Percentiles rank a stretch among this genome's conserved stretches.
phyloP scores from a whole-genome alignment of 2,329 filamentous ascomycete genomes.

The Teratosphaeria zuluensis region DNA sequence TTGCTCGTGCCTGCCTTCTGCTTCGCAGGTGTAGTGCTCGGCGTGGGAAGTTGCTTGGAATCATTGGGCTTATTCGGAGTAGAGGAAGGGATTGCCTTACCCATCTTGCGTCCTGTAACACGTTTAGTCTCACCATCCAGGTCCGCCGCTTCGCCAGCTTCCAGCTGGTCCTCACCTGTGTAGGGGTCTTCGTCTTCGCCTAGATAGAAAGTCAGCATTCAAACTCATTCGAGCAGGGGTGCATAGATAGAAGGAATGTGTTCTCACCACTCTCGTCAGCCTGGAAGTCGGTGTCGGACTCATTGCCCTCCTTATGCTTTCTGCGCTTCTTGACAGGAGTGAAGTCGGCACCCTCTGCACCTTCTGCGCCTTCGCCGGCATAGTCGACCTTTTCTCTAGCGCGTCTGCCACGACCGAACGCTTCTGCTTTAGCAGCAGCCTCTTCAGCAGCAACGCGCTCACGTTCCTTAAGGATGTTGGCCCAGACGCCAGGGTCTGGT shows the following conservation, averaged over 20 bases:
- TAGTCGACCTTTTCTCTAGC: constrained; percentile 52
- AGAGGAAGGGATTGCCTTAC: constrained; percentile 13
- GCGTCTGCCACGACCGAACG: constrained; percentile 77
- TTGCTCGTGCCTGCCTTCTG: constrained; percentile 1
- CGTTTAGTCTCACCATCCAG: constrained; percentile 18
- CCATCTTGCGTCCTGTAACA: constrained; percentile 17
- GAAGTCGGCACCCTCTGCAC: constrained; percentile 9
- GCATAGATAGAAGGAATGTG: background rate
- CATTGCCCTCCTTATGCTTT: constrained; percentile 26
- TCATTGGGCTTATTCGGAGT: background rate
- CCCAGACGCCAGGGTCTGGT: constrained; percentile 69
- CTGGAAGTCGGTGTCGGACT: constrained; percentile 43
- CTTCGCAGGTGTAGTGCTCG: constrained; percentile 5
- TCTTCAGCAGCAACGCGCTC: constrained; percentile 69
- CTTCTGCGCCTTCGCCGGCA: constrained; percentile 22
- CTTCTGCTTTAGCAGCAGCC: constrained; percentile 57
- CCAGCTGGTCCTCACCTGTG: constrained; percentile 19
- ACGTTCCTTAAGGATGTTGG: constrained; percentile 74
- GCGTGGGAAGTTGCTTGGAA: background rate
- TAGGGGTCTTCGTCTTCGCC: constrained; percentile 21
- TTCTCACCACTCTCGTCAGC: constrained; percentile 28
- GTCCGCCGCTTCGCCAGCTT: constrained; percentile 3
- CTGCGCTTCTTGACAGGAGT: constrained; percentile 25
- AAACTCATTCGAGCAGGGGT: background rate
- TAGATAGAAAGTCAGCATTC: constrained; percentile 26